Conservation (phyloP, 495 filamentous ascomycete genomes). For the Sabuloglossum arenarium region DNA sequence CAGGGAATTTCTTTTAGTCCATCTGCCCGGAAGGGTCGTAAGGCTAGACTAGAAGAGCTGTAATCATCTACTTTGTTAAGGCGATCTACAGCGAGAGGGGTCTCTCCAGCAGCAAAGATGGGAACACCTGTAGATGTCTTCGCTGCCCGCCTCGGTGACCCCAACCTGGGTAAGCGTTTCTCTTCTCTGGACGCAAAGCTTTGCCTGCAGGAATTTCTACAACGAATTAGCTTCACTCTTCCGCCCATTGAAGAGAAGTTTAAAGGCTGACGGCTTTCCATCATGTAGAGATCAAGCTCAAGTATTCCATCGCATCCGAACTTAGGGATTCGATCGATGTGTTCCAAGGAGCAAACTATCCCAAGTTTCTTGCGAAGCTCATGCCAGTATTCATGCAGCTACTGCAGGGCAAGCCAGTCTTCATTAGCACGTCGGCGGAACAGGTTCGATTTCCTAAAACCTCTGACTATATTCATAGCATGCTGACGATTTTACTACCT, state of each 20-base stretch:
- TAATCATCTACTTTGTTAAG: neutral
- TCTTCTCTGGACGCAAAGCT: neutral
- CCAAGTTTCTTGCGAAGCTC: conserved; percentile 58
- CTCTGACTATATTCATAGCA: neutral
- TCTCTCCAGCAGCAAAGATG: neutral
- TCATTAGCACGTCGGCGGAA: conserved; percentile 68
- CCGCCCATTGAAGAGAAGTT: neutral
- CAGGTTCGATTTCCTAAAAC: conserved; percentile 30
- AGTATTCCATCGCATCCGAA: conserved; percentile 55
- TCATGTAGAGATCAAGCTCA: conserved; percentile 45
- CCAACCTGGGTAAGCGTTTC: conserved; percentile 30
- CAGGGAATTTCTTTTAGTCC: neutral
- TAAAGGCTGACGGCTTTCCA: conserved; percentile 6
- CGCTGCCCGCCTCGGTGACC: conserved; percentile 36
- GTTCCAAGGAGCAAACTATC: conserved; percentile 42
- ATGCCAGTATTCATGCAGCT: conserved; percentile 81
- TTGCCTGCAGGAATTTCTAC: neutral
- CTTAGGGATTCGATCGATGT: conserved; percentile 73
- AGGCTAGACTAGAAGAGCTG: neutral
- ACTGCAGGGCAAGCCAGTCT: conserved; percentile 70
- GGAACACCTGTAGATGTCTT: conserved; percentile 33
- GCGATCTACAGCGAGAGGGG: neutral
- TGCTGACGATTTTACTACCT: conserved; percentile 1
- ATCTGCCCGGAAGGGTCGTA: neutral
- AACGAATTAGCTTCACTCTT: neutral